Conservation (phyloP, 768 basidiomycete genomes). For the Suillus sp. region DNA sequence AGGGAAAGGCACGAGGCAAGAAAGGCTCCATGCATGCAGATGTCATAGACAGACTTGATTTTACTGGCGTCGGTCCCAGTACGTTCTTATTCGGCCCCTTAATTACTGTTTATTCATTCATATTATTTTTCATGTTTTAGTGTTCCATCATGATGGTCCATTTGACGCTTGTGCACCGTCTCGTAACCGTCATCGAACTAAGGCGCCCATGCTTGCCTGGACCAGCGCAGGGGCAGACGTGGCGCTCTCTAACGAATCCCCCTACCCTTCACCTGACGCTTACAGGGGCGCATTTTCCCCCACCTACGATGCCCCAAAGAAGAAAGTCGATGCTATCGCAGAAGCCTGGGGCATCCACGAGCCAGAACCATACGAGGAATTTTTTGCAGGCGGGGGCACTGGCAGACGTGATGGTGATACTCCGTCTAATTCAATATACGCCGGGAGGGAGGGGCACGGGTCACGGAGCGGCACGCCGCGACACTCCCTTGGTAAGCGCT, state of each 20-base stretch:
- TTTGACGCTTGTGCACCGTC: constrained; percentile 92
- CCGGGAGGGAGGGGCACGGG: constrained; percentile 54
- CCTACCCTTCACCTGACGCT: constrained; percentile 52
- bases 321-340: constrained; percentile 85
- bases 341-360: constrained; percentile 95
- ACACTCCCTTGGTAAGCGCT: constrained; percentile 38
- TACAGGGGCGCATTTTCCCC: constrained; percentile 49
- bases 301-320: constrained; percentile 66
- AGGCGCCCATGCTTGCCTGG: constrained; percentile 87
- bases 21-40: constrained; percentile 85
- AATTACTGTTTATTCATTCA: constrained; percentile 14
- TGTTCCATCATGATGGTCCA: constrained; percentile 92
- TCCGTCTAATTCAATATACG: constrained; percentile 68
- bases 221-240: constrained; percentile 43
- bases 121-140: constrained; percentile 39
- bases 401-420: constrained; percentile 53
- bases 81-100: constrained; percentile 35
- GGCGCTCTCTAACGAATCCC: constrained; percentile 39
- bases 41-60: constrained; percentile 88
- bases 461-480: constrained; percentile 40
- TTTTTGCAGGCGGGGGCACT: constrained; percentile 76
- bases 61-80: constrained; percentile 84
- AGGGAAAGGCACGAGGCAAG: constrained; percentile 53
- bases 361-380: constrained; percentile 89
- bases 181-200: constrained; percentile 76